phyloP scores from a whole-genome alignment of 495 filamentous ascomycete genomes.

The Aspergillus cavernicola region DNA sequence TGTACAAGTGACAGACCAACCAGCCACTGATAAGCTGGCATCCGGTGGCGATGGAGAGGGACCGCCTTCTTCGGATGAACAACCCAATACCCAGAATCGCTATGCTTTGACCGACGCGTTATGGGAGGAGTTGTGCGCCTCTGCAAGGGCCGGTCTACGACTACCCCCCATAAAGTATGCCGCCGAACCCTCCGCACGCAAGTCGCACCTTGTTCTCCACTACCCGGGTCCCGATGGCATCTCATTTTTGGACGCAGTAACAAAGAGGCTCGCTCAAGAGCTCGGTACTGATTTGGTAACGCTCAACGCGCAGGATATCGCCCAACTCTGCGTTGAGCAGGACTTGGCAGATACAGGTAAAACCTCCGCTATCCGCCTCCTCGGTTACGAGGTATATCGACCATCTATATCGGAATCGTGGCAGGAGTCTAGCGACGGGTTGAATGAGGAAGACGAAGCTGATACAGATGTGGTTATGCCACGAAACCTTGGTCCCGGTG shows the following conservation, averaged over 20 bases:
- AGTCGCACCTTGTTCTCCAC: conserved; percentile 63
- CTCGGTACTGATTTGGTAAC: conserved; percentile 71
- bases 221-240: conserved; percentile 58
- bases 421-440: conserved; percentile 34
- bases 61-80: conserved; percentile 14
- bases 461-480: conserved; percentile 31
- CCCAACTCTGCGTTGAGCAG: conserved; percentile 70
- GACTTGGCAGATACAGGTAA: conserved; percentile 48
- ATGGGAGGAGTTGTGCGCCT: conserved; percentile 41
- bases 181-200: conserved; percentile 49
- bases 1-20: conserved; percentile 12
- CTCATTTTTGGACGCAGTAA: conserved; percentile 53
- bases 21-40: conserved; percentile 7
- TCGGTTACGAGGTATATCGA: conserved; percentile 65
- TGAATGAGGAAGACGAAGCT: conserved; percentile 38
- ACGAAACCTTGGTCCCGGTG: conserved; percentile 18
- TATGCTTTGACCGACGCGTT: conserved; percentile 36
- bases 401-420: conserved; percentile 24
- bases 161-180: conserved; percentile 40
- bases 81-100: conserved; percentile 19
- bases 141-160: conserved; percentile 38
- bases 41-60: conserved; percentile 25
- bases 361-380: conserved; percentile 44
- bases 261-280: conserved; percentile 55
- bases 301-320: conserved; percentile 75